Evolutionary conservation across 2,329 filamentous ascomycete species (phyloP), one percentile per base, ranked within the genome.

Genomic region (Ceratocystis destructans): DNA sequence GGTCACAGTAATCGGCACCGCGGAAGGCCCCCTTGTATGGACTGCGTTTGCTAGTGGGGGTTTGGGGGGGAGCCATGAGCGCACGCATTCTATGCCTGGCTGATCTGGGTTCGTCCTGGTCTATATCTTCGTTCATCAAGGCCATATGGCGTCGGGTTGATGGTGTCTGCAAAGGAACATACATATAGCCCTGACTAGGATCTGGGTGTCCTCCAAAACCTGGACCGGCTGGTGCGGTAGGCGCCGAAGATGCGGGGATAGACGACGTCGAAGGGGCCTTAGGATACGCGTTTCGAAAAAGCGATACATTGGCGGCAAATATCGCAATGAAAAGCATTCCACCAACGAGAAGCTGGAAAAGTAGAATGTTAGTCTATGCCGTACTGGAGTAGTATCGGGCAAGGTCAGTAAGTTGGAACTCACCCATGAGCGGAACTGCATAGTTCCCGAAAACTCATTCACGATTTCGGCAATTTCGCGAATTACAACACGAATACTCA

Each of bases 391-490:
- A 53, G 6, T 5, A 53, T 15, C 1, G 28, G 22, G 25, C 4
- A 28, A 28, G 20, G 25, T 1, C 48, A 17, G 20, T 25, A 28
- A 53, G 20, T 5, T 22, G 22, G 20, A 44, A 74, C 79, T 70
- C 75, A 83, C 82, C 77, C 81, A 82, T 8, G 82, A 80, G 75
- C 96, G 96, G 75, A 90, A 87, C 69, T 88, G 90, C 75, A 97
- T 92, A 5, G 89, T 86, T 71, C 96, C 90, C 3, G 96, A 87
- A 74, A 97, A 96, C 72, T 88, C 87, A 74, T 97, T 96, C 75
- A 97, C 87, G 50, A 99, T 96, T 72, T 90, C 85, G 0, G 93
- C 93, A 73, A 96, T 88, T 31, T 92, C 94, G 72, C 89, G 87
- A 4, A 90, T 92, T 20, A 88, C 90, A 48, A 96, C 85, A 71